These are phyloP conservation scores for Termitomyces bulborhizus DNA, from an alignment of 768 basidiomycete genomes.

Conservation along the genomic window DNA sequence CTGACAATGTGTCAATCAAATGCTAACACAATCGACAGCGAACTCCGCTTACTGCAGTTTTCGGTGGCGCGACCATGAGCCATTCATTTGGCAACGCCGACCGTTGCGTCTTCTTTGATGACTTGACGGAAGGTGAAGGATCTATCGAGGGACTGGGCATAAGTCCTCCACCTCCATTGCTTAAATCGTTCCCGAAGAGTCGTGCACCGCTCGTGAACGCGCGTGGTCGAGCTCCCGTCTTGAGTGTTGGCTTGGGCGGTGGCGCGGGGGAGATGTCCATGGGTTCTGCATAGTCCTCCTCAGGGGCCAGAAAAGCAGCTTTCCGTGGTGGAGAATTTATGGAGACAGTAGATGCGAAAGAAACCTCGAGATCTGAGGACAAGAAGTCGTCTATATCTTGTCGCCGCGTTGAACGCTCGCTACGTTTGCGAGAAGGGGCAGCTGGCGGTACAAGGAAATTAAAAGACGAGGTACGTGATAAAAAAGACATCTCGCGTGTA, in stretches of 20 bases:
- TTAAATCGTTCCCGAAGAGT: conserved; percentile 69
- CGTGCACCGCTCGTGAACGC: conserved; percentile 62
- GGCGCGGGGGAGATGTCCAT: conserved; percentile 83
- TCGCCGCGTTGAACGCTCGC: conserved; percentile 33
- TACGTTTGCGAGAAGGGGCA: conserved; percentile 42
- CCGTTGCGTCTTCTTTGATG: conserved; percentile 52
- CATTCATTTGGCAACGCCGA: conserved; percentile 60
- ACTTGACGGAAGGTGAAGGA: conserved; percentile 25
- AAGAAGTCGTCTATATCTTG: conserved; percentile 62
- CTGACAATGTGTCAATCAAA: conserved; percentile 19
- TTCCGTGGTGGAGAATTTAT: conserved; percentile 63
- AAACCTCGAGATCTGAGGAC: conserved; percentile 74
- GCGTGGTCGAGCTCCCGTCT: conserved; percentile 43
- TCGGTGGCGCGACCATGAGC: conserved; percentile 27
- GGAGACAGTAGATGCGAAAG: conserved; percentile 80
- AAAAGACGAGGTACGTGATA: conserved; percentile 29
- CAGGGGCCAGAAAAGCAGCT: conserved; percentile 36
- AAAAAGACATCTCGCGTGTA: conserved; percentile 46
- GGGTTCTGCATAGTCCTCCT: conserved; percentile 47
- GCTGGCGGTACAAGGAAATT: conserved; percentile 41
- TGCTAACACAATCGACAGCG: no score
- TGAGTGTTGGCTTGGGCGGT: conserved; percentile 21
- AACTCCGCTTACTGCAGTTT: conserved; percentile 21
- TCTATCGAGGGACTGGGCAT: conserved; percentile 26
- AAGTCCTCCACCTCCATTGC: conserved; percentile 36